Percentiles rank a stretch among this genome's conserved stretches.
phyloP scores from a whole-genome alignment of 352 stramenopile species.

The Phytophthora citrophthora region DNA sequence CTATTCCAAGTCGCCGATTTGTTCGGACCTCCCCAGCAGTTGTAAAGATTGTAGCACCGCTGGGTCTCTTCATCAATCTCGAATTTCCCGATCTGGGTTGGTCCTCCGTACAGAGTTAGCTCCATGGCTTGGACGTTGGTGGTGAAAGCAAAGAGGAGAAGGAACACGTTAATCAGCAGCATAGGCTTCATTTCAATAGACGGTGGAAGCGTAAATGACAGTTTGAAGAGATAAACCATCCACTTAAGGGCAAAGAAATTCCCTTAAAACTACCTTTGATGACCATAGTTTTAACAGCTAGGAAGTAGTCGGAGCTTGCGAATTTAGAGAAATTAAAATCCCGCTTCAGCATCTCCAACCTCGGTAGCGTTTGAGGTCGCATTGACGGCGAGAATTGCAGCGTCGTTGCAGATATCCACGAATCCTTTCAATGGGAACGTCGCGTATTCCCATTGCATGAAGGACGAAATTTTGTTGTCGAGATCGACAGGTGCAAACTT shows the following conservation, averaged over 20 bases:
- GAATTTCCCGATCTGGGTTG: neutral
- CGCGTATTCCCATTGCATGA: constrained; percentile 35
- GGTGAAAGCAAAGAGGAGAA: neutral
- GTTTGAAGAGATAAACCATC: neutral
- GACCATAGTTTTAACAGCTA: neutral
- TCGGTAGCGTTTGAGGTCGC: neutral
- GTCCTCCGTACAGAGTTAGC: constrained; percentile 4
- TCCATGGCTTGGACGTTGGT: constrained; percentile 1
- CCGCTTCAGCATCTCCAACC: neutral
- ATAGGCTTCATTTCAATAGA: neutral
- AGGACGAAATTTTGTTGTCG: constrained; percentile 37
- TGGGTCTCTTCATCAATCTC: constrained; percentile 1
- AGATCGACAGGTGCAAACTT: constrained; percentile 25
- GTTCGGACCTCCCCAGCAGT: constrained; percentile 6
- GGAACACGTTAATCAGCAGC: neutral
- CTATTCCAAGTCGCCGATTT: constrained; percentile 10
- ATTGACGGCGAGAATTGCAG: constrained; percentile 9
- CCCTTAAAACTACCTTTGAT: neutral
- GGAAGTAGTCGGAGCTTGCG: neutral
- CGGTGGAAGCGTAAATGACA: neutral
- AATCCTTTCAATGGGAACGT: constrained; percentile 18
- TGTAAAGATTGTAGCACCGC: constrained; percentile 11
- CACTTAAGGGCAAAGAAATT: neutral
- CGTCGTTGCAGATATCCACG: constrained; percentile 23
- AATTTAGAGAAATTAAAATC: neutral